phyloP scores from a whole-genome alignment of 805 yeast species.

The Candida suzukii region DNA sequence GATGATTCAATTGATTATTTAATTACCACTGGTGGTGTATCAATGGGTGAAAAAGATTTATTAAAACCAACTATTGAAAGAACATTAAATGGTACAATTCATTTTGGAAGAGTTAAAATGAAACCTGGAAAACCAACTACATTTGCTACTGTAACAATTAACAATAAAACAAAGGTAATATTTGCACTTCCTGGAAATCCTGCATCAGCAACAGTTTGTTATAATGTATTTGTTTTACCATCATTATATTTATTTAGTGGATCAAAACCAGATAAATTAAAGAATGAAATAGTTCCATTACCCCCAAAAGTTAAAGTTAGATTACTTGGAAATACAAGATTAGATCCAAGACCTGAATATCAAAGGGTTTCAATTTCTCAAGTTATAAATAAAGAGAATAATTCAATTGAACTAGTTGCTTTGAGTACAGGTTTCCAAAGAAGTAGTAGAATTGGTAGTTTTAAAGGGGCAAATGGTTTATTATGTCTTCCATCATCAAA shows the following conservation, averaged over 20 bases:
- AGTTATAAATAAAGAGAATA: slow-evolving; percentile 2
- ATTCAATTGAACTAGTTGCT: slow-evolving; percentile 25
- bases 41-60: slow-evolving; percentile 51
- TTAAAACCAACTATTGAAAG: slow-evolving; percentile 42
- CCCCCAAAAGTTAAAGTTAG: slow-evolving; percentile 29
- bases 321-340: slow-evolving; percentile 22
- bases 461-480: slow-evolving; percentile 40
- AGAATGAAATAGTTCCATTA: slow-evolving; percentile 12
- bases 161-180: slow-evolving; percentile 22
- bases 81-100: slow-evolving; percentile 33
- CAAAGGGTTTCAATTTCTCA: slow-evolving; percentile 35
- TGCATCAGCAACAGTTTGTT: slow-evolving; percentile 44
- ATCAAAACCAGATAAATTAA: slow-evolving; percentile 2
- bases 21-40: slow-evolving; percentile 51
- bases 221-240: slow-evolving; percentile 40
- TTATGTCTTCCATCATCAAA: slow-evolving; percentile 32
- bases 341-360: slow-evolving; percentile 47
- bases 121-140: slow-evolving; percentile 57
- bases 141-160: slow-evolving; percentile 37
- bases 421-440: slow-evolving; percentile 43
- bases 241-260: slow-evolving; percentile 34
- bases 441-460: slow-evolving; percentile 40
- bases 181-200: slow-evolving; percentile 55
- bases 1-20: slow-evolving; percentile 30
- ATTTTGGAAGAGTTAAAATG: slow-evolving; percentile 52